Conservation (phyloP, 768 basidiomycete species). For the Auricularia heimuer region DNA sequence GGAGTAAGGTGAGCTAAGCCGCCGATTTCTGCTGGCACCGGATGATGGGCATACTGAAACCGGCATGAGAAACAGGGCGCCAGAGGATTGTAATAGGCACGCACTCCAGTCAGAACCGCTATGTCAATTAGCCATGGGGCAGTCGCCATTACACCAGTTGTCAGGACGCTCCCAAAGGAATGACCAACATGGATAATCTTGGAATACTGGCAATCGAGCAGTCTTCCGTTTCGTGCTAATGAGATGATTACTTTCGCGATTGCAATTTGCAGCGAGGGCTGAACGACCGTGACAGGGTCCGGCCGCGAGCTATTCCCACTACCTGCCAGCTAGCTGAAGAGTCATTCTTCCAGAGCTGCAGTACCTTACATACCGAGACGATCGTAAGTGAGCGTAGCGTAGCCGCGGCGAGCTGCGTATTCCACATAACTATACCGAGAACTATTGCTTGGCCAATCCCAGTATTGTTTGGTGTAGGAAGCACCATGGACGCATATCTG, state of each 20-base stretch:
- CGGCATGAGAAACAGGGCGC: neutral
- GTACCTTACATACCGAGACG: neutral
- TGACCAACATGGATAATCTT: neutral
- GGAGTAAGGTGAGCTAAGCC: neutral
- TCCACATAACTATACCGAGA: neutral
- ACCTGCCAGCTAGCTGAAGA: neutral
- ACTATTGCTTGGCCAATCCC: neutral
- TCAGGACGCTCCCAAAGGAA: neutral
- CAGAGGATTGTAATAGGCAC: neutral
- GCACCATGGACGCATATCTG: neutral
- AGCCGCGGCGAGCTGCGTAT: neutral
- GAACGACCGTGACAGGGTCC: neutral
- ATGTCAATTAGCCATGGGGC: neutral
- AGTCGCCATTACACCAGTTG: neutral
- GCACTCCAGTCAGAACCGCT: neutral
- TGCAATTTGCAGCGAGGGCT: neutral
- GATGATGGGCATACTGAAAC: neutral
- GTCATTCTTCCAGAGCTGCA: neutral
- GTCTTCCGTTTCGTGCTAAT: neutral
- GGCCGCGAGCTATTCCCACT: neutral
- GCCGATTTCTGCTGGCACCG: neutral
- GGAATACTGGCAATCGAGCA: neutral
- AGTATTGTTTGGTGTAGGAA: neutral
- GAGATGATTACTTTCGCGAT: neutral
- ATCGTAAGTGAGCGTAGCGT: neutral